phyloP scores from a whole-genome alignment of 495 filamentous ascomycete species.

The Choiromyces venosus region DNA sequence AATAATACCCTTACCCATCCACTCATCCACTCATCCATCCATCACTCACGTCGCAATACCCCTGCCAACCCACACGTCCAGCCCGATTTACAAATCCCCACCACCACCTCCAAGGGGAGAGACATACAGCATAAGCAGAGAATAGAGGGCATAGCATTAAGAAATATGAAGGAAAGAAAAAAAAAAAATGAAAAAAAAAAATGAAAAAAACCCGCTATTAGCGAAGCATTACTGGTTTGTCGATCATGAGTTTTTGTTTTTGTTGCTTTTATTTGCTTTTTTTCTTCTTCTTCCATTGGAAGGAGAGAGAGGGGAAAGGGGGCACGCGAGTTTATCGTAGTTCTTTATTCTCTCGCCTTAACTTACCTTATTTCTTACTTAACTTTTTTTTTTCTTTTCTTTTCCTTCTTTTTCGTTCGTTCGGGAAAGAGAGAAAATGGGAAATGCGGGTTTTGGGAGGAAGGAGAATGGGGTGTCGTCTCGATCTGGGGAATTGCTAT shows the following conservation, averaged over 20 bases:
- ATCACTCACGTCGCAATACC: background rate
- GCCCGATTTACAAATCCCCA: background rate
- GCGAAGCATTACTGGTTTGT: background rate
- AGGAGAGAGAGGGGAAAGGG: conserved; percentile 10
- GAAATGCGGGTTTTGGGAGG: background rate
- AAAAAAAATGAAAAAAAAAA: background rate
- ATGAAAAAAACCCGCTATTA: background rate
- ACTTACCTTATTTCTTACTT: conserved; percentile 28
- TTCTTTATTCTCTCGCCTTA: conserved; percentile 30
- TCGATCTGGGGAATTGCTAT: background rate
- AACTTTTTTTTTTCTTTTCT: conserved; percentile 18
- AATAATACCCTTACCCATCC: background rate
- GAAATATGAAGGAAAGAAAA: background rate
- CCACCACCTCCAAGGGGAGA: background rate
- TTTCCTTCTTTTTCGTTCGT: conserved; percentile 20
- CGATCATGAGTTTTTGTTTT: conserved; percentile 25
- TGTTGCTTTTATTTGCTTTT: conserved; percentile 17
- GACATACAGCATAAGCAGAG: background rate
- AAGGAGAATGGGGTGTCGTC: background rate
- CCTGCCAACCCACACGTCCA: background rate
- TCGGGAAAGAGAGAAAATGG: background rate
- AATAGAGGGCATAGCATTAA: too few species aligned
- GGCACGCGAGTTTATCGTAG: conserved; percentile 30
- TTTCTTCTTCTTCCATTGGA: conserved; percentile 12
- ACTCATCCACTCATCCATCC: background rate